These are phyloP conservation scores for Ogataea naganishii DNA, from an alignment of 805 yeast genomes.

Conservation along the genomic window DNA sequence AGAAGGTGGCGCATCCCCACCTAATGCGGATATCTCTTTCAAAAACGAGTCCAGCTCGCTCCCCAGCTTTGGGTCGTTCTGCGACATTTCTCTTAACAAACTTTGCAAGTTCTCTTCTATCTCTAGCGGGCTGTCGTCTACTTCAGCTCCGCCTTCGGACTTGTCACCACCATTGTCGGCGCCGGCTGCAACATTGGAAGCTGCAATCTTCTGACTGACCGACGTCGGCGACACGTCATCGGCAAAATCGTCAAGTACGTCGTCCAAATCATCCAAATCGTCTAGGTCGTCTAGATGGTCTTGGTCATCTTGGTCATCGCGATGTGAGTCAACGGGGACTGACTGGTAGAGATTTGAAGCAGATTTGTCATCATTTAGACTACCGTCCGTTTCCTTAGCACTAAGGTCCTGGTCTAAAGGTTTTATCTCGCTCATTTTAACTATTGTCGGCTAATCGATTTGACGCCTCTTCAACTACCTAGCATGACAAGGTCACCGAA, in stretches of 20 bases:
- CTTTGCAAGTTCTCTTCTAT: conserved; percentile 14
- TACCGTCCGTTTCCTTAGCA: no score
- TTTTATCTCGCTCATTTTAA: no score
- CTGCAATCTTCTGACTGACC: no score
- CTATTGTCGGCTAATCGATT: no score
- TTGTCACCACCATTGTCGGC: conserved; percentile 9
- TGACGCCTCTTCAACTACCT: no score
- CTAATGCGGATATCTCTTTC: conserved; percentile 18
- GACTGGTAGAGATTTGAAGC: no score
- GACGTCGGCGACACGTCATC: no score
- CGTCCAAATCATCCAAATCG: conserved; percentile 76
- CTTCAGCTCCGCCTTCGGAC: conserved; percentile 9
- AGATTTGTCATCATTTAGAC: no score
- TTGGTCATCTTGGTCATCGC: no score
- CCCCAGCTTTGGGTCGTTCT: conserved; percentile 20
- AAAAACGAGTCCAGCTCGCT: conserved; percentile 14
- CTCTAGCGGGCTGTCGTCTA: conserved; percentile 9
- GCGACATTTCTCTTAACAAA: conserved; percentile 15
- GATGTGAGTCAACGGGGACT: no score
- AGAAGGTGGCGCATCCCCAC: conserved; percentile 16
- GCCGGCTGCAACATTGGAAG: not conserved
- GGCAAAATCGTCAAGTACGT: conserved; percentile 77
- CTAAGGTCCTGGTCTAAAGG: no score
- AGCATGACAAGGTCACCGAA: no score
- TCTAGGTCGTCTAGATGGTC: conserved; percentile 60